Percentiles rank a stretch among this genome's conserved stretches.
Evolutionary conservation across 768 basidiomycete species (phyloP).

Genomic region (Suillus subaureus): DNA sequence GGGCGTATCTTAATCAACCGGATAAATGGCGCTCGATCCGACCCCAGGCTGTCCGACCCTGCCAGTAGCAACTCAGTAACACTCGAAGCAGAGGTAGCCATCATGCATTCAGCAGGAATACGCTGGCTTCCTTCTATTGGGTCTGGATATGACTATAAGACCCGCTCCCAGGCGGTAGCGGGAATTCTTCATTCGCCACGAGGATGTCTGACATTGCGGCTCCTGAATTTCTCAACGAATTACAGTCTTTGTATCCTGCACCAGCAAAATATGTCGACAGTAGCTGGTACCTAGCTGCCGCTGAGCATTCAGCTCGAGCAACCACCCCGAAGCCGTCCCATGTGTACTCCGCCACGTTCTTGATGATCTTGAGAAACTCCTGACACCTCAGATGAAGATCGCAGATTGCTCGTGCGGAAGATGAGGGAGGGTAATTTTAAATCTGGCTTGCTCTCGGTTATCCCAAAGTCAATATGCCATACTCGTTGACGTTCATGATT

Average conservation of each 20-base stretch:
- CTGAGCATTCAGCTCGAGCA: slow-evolving; percentile 58
- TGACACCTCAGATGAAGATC: slow-evolving; percentile 35
- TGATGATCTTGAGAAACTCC: slow-evolving; percentile 41
- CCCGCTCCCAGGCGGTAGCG: not conserved
- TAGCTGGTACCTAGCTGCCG: slow-evolving; percentile 63
- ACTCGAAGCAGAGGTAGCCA: not conserved
- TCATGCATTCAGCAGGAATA: not conserved
- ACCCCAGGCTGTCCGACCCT: not conserved
- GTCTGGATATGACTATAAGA: not conserved
- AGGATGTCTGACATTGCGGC: slow-evolving; percentile 38
- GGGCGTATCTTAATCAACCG: not conserved
- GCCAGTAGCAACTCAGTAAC: not conserved
- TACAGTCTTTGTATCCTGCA: slow-evolving; percentile 50
- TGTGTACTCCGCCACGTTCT: slow-evolving; percentile 53
- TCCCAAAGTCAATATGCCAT: slow-evolving; percentile 46
- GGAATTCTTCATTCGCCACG: not conserved
- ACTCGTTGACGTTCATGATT: not conserved
- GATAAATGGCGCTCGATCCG: not conserved
- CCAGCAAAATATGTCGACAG: slow-evolving; percentile 31
- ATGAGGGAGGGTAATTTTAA: slow-evolving; percentile 65
- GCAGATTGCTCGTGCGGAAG: slow-evolving; percentile 48
- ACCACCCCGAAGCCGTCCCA: slow-evolving; percentile 59
- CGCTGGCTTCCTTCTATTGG: not conserved
- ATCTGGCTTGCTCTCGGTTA: slow-evolving; percentile 59
- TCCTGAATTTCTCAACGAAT: slow-evolving; percentile 41